A percentile compares a stretch with the other conserved stretches of the same genome.
Evolutionary conservation across 495 filamentous ascomycete species (phyloP).

Genomic region (Hyaloscypha hepaticicola): DNA sequence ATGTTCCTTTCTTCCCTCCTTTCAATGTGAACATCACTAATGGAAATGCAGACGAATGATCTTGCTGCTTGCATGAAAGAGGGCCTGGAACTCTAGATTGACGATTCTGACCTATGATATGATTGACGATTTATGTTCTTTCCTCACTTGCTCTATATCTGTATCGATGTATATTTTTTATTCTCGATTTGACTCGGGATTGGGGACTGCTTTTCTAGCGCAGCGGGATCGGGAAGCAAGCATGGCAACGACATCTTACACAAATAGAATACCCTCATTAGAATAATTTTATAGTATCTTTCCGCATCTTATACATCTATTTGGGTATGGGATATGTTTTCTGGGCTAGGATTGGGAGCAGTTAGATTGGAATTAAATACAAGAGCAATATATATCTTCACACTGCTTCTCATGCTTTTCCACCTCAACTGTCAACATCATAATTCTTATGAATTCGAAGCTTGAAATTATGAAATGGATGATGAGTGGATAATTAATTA

Average conservation of each 20-base stretch:
- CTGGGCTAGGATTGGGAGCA: too few species aligned
- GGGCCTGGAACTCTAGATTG: constrained; percentile 10
- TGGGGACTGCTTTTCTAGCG: background rate
- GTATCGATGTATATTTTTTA: background rate
- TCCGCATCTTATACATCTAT: too few species aligned
- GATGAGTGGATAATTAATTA: too few species aligned
- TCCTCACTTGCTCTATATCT: background rate
- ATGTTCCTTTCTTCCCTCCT: constrained; percentile 28
- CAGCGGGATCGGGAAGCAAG: background rate
- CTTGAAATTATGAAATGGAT: too few species aligned
- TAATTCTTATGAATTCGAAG: background rate
- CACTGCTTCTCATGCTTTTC: background rate
- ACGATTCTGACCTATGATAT: background rate
- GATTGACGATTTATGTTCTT: background rate
- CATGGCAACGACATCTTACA: background rate
- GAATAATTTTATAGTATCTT: background rate
- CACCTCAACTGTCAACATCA: background rate
- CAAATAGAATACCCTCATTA: background rate
- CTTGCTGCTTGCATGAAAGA: constrained; percentile 14
- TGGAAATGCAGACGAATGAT: constrained; percentile 6
- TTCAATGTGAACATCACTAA: constrained; percentile 2
- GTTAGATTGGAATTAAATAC: background rate
- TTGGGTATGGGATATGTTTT: too few species aligned
- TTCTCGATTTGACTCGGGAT: background rate
- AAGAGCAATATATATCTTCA: background rate